Evolutionary conservation across 2,329 filamentous ascomycete genomes (phyloP).

Genomic region (Paecilomyces niveus): DNA sequence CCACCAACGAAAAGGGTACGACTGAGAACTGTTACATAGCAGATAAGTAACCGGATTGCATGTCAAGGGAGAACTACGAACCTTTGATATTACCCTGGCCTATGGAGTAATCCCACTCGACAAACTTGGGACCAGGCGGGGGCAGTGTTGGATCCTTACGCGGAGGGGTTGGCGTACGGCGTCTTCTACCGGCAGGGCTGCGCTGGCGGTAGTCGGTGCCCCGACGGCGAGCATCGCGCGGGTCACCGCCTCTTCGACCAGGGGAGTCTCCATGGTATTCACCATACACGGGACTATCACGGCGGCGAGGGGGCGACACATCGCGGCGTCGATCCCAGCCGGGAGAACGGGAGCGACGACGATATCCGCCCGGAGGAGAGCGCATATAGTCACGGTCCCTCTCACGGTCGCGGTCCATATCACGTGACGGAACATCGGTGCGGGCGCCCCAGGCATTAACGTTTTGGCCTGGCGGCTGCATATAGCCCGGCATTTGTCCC

Average conservation of each 20-base stretch:
- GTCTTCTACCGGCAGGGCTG: slow-evolving; percentile 65
- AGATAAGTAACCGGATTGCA: slow-evolving; percentile 5
- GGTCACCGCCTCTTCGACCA: slow-evolving; percentile 52
- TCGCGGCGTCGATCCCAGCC: slow-evolving; percentile 64
- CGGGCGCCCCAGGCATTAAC: slow-evolving; percentile 28
- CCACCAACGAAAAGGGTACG: slow-evolving; percentile 95
- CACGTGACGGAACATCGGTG: slow-evolving; percentile 37
- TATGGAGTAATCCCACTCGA: slow-evolving; percentile 70
- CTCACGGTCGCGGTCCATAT: slow-evolving; percentile 51
- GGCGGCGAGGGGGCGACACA: slow-evolving; percentile 55
- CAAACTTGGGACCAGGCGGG: slow-evolving; percentile 59
- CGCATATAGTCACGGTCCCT: slow-evolving; percentile 57
- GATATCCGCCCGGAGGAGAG: slow-evolving; percentile 53
- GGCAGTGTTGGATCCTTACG: slow-evolving; percentile 36
- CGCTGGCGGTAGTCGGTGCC: slow-evolving; percentile 73
- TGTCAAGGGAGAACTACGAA: slow-evolving; percentile 19
- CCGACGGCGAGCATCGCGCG: slow-evolving; percentile 45
- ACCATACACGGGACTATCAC: slow-evolving; percentile 63
- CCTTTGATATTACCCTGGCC: slow-evolving; percentile 72
- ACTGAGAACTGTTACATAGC: slow-evolving; percentile 60
- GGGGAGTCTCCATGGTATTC: slow-evolving; percentile 67
- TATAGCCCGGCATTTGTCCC: slow-evolving; percentile 25
- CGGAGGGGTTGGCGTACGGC: slow-evolving; percentile 55
- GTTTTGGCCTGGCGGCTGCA: slow-evolving; percentile 22
- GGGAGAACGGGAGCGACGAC: slow-evolving; percentile 74